These are phyloP conservation scores for Trapa incisa DNA, from an alignment of 345 rosid genomes.

Conservation along the genomic window DNA sequence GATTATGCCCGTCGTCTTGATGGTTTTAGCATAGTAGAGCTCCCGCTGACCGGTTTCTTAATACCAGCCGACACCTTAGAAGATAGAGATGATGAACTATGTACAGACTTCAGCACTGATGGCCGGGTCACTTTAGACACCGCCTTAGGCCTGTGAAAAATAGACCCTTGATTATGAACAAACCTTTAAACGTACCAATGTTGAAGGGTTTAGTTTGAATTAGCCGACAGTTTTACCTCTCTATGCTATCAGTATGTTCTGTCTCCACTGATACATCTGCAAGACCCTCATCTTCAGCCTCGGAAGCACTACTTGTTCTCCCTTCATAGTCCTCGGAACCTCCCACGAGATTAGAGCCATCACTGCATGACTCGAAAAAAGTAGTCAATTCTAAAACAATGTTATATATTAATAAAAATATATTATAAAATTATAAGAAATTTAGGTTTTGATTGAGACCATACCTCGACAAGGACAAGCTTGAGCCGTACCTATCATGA, in stretches of 20 bases:
- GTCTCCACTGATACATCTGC: constrained; percentile 5
- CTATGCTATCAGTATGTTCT: constrained; percentile 19
- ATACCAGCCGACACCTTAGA: constrained; percentile 18
- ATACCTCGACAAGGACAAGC: constrained; percentile 11
- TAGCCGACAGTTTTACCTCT: constrained; percentile 24
- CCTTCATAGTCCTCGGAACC: constrained; percentile 33
- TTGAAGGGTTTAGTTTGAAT: background rate
- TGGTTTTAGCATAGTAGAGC: constrained; percentile 26
- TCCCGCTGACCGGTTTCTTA: constrained; percentile 18
- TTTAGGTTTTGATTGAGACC: constrained; percentile 9
- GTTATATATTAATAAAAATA: too few relatives aligned
- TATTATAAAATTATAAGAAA: too few relatives aligned
- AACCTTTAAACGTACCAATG: background rate
- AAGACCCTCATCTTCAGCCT: constrained; percentile 2
- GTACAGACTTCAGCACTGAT: constrained; percentile 22
- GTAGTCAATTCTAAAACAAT: background rate
- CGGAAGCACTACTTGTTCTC: constrained; percentile 27
- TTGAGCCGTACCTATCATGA: constrained; percentile 16
- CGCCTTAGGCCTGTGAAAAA: constrained; percentile 17
- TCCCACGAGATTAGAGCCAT: constrained; percentile 18
- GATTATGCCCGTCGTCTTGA: constrained; percentile 33
- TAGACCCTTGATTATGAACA: background rate
- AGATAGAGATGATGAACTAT: constrained; percentile 10
- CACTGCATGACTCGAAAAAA: constrained; percentile 11
- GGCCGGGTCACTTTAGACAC: constrained; percentile 12